A percentile compares a stretch with the other conserved stretches of the same genome.
Evolutionary conservation across 129 eudicot species (phyloP).

Genomic region (Artemisia argyi): DNA sequence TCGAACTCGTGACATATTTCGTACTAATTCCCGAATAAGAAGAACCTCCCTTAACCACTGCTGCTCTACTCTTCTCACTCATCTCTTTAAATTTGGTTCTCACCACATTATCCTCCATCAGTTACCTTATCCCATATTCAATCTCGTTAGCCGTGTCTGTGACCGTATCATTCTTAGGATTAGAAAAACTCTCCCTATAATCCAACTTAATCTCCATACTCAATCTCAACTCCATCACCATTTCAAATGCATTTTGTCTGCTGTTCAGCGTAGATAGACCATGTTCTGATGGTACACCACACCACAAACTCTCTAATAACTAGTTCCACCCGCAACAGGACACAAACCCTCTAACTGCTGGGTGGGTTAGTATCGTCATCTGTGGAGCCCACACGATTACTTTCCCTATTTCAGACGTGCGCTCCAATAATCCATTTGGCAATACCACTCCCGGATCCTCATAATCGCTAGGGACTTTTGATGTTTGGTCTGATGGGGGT

Average conservation of each 20-base stretch:
- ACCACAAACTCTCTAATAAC: constrained; percentile 13
- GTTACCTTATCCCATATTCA: constrained; percentile 1
- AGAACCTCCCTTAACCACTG: background rate
- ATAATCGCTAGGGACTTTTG: background rate
- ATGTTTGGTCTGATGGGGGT: background rate
- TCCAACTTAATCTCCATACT: constrained; percentile 7
- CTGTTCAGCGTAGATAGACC: constrained; percentile 6
- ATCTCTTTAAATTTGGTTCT: background rate
- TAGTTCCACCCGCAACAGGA: constrained; percentile 20
- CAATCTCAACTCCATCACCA: constrained; percentile 21
- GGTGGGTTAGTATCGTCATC: background rate
- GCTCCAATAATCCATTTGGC: constrained; percentile 11
- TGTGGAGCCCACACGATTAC: constrained; percentile 15
- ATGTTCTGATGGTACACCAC: constrained; percentile 11
- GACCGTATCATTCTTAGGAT: background rate
- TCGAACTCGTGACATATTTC: background rate
- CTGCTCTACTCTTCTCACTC: constrained; percentile 3
- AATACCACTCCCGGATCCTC: background rate
- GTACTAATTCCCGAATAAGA: background rate
- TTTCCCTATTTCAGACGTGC: constrained; percentile 1
- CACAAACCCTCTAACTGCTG: constrained; percentile 11
- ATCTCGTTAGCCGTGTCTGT: constrained; percentile 3
- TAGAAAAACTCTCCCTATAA: background rate
- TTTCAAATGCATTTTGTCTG: constrained; percentile 29
- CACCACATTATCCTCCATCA: background rate